Base-by-base conservation (phyloP, 305 asterid genomes). In the Solanum hybrid region DNA sequence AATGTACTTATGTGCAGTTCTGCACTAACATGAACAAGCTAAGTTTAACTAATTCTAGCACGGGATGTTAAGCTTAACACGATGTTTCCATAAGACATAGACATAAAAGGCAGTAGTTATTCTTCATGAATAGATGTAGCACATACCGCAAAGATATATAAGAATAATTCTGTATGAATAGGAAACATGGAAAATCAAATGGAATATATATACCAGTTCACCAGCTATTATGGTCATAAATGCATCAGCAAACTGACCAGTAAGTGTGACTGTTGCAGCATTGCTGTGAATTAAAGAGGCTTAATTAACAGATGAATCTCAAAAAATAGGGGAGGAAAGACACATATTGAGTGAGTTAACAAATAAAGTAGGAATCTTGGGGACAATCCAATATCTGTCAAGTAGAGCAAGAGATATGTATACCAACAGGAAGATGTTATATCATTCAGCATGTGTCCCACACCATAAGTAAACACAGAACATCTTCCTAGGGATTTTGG, bases 371-470 rank as follows among this genome's bases (percentile, higher is more conserved):
- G 90, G 14, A 92, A 96, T 98, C 99, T 96, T 73, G 99, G 95
- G 66, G 97, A 92, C 84, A 96, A 90, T 73, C 98, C 98, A 66
- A 96, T 96, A 73, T 95, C 97, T 26, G 97, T 96, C 94, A 96
- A 91, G 92, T 96, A 96, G 85, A 96, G 95, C 87, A 96, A 91
- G 92, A 96, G 98, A 93, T 96, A 96, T n/a, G 99, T 96, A 91
- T 96, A 96, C 99, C 99, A 96, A 87, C 99, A 96, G 14, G 98
- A 95, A n/a, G 98, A 93, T 88, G 98, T 96, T 87, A 96, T 94
- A 92, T 96, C 99, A 92, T 96, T 96, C 71, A 96, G 92, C 97
- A 96, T 96, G 77, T 96, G 99, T 8, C 99, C 99, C 79, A 96
- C 96, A 42, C 98, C 99, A 87, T 96, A 96, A 88, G 93, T 94